Evolutionary conservation across 2,329 filamentous ascomycete genomes (phyloP).

Genomic region (Teratosphaeria pseudoeucalypti): DNA sequence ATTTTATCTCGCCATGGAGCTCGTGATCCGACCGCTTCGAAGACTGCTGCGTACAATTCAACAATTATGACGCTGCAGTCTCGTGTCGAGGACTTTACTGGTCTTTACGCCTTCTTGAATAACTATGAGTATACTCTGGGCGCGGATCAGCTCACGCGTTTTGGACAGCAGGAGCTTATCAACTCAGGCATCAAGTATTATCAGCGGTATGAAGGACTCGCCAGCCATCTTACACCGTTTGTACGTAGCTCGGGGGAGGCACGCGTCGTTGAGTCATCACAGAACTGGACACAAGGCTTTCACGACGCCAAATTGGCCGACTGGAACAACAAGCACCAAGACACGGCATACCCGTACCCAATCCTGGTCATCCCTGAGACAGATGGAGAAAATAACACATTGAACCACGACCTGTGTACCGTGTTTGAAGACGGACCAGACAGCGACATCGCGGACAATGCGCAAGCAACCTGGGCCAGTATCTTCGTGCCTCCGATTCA

Average conservation of each 20-base stretch:
- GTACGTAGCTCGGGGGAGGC: slow-evolving; percentile 59
- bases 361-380: slow-evolving; percentile 63
- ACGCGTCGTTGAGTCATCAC: slow-evolving; percentile 63
- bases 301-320: slow-evolving; percentile 44
- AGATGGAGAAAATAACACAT: slow-evolving; percentile 62
- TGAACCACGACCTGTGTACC: slow-evolving; percentile 63
- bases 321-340: slow-evolving; percentile 23
- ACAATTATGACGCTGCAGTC: slow-evolving; percentile 58
- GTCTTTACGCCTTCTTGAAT: slow-evolving; percentile 58
- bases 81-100: slow-evolving; percentile 45
- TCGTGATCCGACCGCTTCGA: slow-evolving; percentile 63
- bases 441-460: slow-evolving; percentile 38
- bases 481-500: slow-evolving; percentile 59
- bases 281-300: slow-evolving; percentile 67
- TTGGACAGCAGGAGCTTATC: slow-evolving; percentile 60
- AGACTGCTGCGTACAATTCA: slow-evolving; percentile 52
- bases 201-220: slow-evolving; percentile 56
- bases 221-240: slow-evolving; percentile 52
- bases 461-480: slow-evolving; percentile 48
- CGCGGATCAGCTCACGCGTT: slow-evolving; percentile 56
- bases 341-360: slow-evolving; percentile 39
- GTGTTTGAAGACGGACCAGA: slow-evolving; percentile 54
- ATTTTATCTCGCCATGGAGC: slow-evolving; percentile 77
- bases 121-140: slow-evolving; percentile 63
- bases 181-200: slow-evolving; percentile 71